These are phyloP conservation scores for Talaromyces sp. DNA, from an alignment of 2,329 filamentous ascomycete genomes.

Conservation along the genomic window DNA sequence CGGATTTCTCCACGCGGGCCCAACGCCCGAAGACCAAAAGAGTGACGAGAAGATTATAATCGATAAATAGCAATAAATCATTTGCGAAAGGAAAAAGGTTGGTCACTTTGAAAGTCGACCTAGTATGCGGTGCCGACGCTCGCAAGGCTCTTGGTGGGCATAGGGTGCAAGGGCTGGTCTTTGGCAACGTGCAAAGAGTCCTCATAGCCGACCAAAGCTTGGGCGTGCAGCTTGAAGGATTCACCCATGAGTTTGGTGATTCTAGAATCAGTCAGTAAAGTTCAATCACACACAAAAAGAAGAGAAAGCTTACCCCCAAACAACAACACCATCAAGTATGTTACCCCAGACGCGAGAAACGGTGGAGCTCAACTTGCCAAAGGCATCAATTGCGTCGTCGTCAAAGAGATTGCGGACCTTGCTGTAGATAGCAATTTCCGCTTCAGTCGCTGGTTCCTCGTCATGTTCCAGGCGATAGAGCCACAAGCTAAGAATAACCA, in stretches of 20 bases:
- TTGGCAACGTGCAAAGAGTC: constrained; percentile 49
- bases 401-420: constrained; percentile 82
- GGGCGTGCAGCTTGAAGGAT: constrained; percentile 93
- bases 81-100: constrained; percentile 12
- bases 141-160: constrained; percentile 39
- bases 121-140: constrained; percentile 40
- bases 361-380: constrained; percentile 86
- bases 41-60: constrained; percentile 16
- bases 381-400: constrained; percentile 79
- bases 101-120: constrained; percentile 4
- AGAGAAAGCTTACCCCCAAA: constrained; percentile 77
- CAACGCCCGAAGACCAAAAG: constrained; percentile 10
- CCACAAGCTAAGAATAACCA: constrained; percentile 97
- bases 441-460: constrained; percentile 63
- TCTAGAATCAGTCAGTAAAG: constrained; percentile 20
- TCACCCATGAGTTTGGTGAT: constrained; percentile 85
- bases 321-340: constrained; percentile 97
- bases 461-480: constrained; percentile 99
- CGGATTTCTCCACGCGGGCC: constrained; percentile 13
- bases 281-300: neutral
- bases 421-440: constrained; percentile 41
- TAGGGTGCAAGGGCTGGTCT: constrained; percentile 38
- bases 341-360: constrained; percentile 94
- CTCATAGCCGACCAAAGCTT: constrained; percentile 90
- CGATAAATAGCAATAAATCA: constrained; percentile 2